Base-by-base conservation (phyloP, 192 early-diverging fungal species). In the Chytriomyces hyalinus region DNA sequence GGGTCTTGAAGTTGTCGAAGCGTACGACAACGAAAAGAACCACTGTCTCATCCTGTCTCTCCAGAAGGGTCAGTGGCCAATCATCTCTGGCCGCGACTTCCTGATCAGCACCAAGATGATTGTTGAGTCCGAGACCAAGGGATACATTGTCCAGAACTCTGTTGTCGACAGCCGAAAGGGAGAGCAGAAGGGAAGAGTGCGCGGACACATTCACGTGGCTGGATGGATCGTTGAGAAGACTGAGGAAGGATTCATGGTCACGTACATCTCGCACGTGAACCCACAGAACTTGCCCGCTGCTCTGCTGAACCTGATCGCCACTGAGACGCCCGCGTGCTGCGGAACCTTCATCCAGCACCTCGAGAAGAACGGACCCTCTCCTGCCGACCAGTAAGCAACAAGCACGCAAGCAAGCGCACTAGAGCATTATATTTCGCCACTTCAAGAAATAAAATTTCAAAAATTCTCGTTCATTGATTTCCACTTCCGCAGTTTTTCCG, bases 201-300 rank as follows among this genome's bases (percentile, higher is more conserved):
- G 73, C 24, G 73, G 24, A 11, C 61, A 75, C 49, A 51, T 65
- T 48, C 65, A 65, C 73, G 11, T 8, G 65, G 73, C 60, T 24
- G 73, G 73, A 9, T 75, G 73, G 73, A 57, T 75, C 48, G 20
- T 75, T 53, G 73, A 75, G 28, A 75, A 75, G 73, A n/a, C 36
- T 13, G 45, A n/a, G 13, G 24, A 61, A n/a, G 63, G 63, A 2
- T 75, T 61, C 62, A 10, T 44, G 11, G 8, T 75, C 11, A 75
- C 73, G 17, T 75, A 75, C 49, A 60, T 75, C 28, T 64, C 61
- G 8, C 73, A 75, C 61, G 45, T 65, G 45, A 57, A 75, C 49
- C 62, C 73, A 0, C 24, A 46, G 45, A 57, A 49, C 13, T 46
- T 73, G 60, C 72, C 72, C 8, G 13, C 8, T 22, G 46, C 72